Base-by-base conservation (phyloP, 73 alveolate species). In the Paramecium tetraurelia region DNA sequence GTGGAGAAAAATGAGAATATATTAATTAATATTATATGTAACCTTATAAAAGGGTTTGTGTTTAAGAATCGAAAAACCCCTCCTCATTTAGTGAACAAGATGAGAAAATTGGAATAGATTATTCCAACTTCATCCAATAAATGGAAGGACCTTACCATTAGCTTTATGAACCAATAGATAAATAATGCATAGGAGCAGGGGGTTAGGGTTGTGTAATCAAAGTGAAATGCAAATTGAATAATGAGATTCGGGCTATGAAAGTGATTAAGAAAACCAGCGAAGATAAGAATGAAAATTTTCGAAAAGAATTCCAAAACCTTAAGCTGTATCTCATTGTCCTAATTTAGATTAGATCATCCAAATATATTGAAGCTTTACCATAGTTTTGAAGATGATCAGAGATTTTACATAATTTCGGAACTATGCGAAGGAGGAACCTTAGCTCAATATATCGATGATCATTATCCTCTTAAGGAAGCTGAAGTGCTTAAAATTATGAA, bases 371-470 rank as follows among this genome's bases (percentile, higher is more conserved):
- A 90, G 58, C 58, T 90, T 7, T 90, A 53, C 31, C 93, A 90
- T 53, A 90, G 87, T 71, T 89, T 90, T 90, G 92, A 68, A 31
- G 95, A 90, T 90, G 95, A 90, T 46, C 58, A 59, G 11, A 80
- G 22, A 36, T 77, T 90, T 36, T 90, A 76, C 68, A 90, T 90
- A 6, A 31, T 90, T 16, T 76, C 89, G 58, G 95, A 90, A 71
- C 41, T 38, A 8, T 90, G 95, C 29, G 92, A 85, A 21, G 95
- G 95, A 27, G 92, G 95, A 16, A 41, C 72, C 21, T 38, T 90
- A 27, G 84, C 88, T 68, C 95, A 80, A 31, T 80, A 44, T 35
- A 80, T 80, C 5, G 48, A 31, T 2, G 43, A 33, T 7, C 75
- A 80, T 33, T 33, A 80, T 20, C 72, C 70, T 11, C 31, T 68